These are phyloP conservation scores for Populus hybrid DNA, from an alignment of 441 rosid genomes.

Conservation along the genomic window DNA sequence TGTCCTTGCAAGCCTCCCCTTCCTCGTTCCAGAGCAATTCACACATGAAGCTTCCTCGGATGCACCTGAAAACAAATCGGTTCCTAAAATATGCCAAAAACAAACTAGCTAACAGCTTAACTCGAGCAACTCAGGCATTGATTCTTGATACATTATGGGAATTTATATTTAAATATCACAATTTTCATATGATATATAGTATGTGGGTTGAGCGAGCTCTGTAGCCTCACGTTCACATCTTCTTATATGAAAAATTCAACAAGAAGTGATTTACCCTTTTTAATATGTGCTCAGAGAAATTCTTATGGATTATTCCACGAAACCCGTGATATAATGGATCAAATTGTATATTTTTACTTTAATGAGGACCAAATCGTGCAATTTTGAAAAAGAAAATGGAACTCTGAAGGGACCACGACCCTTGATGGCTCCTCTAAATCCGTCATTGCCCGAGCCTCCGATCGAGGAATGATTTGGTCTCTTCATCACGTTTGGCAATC, in stretches of 20 bases:
- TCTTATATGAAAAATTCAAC: neutral
- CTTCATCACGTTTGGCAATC: neutral
- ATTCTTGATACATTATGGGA: no score
- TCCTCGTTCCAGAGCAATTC: neutral
- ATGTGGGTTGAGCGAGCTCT: neutral
- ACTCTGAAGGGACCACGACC: neutral
- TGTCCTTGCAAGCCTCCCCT: constrained; percentile 2
- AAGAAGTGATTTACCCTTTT: neutral
- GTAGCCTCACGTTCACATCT: neutral
- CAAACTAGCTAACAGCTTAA: neutral
- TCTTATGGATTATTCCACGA: neutral
- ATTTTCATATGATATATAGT: neutral
- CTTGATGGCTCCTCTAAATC: neutral
- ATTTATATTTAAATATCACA: no score
- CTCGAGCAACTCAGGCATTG: neutral
- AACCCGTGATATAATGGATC: neutral
- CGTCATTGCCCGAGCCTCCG: neutral
- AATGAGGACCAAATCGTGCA: neutral
- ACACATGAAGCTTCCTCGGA: constrained; percentile 6
- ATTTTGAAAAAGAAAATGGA: neutral
- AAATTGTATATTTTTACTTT: neutral
- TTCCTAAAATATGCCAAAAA: neutral
- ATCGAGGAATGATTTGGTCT: neutral
- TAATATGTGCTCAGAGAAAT: neutral
- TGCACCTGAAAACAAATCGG: neutral